Evolutionary conservation across 176 grass and related monocot genomes (phyloP).

Genomic region (Carex littledalei): DNA sequence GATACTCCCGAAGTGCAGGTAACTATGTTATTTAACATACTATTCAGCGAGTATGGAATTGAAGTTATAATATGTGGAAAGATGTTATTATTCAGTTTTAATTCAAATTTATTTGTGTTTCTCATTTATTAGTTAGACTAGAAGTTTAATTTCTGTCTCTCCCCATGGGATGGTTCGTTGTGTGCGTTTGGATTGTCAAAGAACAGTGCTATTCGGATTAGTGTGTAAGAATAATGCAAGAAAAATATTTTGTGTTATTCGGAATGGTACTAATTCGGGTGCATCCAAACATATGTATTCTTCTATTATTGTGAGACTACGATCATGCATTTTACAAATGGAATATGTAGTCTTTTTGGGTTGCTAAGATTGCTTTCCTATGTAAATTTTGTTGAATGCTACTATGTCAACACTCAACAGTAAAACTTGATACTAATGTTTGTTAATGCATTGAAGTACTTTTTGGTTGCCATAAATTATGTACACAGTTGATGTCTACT

Average conservation of each 20-base stretch:
- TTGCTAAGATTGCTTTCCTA: neutral
- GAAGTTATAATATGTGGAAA: constrained; percentile 25
- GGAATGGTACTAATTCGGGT: too few relatives aligned
- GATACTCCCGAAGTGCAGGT: constrained; percentile 9
- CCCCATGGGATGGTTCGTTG: neutral
- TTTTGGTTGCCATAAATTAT: neutral
- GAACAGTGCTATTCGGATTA: too few relatives aligned
- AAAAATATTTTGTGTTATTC: too few relatives aligned
- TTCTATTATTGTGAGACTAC: neutral
- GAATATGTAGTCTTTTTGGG: neutral
- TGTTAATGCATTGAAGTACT: neutral
- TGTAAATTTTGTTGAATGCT: neutral
- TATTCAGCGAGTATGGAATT: constrained; percentile 14
- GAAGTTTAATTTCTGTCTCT: neutral
- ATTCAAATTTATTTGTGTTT: constrained; percentile 22
- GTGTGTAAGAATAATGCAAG: too few relatives aligned
- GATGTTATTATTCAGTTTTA: constrained; percentile 17
- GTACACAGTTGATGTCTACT: neutral
- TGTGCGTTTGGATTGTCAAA: too few relatives aligned
- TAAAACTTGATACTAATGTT: neutral
- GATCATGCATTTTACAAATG: constrained; percentile 12
- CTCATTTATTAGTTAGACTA: neutral
- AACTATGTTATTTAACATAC: constrained; percentile 28
- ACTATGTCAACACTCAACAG: neutral
- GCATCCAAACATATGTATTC: too few relatives aligned